phyloP scores from a whole-genome alignment of 2,329 filamentous ascomycete genomes.

The Podosphaera fusca region DNA sequence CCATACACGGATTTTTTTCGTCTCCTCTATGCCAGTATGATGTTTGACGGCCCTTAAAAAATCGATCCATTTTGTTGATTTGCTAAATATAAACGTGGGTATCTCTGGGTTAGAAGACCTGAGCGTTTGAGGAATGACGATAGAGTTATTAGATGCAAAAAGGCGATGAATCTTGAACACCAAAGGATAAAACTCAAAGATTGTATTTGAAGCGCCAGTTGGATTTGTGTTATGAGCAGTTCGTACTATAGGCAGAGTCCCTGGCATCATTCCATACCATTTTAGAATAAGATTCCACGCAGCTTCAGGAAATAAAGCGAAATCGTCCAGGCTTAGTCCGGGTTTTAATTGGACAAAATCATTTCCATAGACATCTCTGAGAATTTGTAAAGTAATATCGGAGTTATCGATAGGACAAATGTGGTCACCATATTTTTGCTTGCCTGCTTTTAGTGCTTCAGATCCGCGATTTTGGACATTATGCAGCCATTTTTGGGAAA shows the following conservation, averaged over 20 bases:
- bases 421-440: slow-evolving; percentile 34
- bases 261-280: slow-evolving; percentile 59
- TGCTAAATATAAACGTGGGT: slow-evolving; percentile 45
- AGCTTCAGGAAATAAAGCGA: slow-evolving; percentile 51
- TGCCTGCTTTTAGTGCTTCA: slow-evolving; percentile 32
- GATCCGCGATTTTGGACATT: slow-evolving; percentile 44
- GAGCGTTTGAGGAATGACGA: slow-evolving; percentile 32
- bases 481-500: slow-evolving; percentile 60
- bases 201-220: slow-evolving; percentile 35
- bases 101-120: slow-evolving; percentile 36
- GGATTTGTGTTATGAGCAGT: slow-evolving; percentile 54
- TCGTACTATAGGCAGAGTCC: slow-evolving; percentile 49
- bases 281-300: slow-evolving; percentile 62
- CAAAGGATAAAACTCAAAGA: slow-evolving; percentile 67
- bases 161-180: slow-evolving; percentile 70
- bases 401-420: slow-evolving; percentile 67
- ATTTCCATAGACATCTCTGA: slow-evolving; percentile 25
- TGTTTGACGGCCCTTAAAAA: slow-evolving; percentile 57
- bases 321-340: slow-evolving; percentile 45
- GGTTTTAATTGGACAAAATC: slow-evolving; percentile 53
- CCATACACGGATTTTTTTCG: slow-evolving; percentile 48
- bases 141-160: slow-evolving; percentile 33
- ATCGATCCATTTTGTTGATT: slow-evolving; percentile 43
- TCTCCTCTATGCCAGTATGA: slow-evolving; percentile 39
- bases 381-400: slow-evolving; percentile 45